A percentile compares a stretch with the other conserved stretches of the same genome.
phyloP scores from a whole-genome alignment of 805 yeast species.

The Lachancea lanzarotensis region DNA sequence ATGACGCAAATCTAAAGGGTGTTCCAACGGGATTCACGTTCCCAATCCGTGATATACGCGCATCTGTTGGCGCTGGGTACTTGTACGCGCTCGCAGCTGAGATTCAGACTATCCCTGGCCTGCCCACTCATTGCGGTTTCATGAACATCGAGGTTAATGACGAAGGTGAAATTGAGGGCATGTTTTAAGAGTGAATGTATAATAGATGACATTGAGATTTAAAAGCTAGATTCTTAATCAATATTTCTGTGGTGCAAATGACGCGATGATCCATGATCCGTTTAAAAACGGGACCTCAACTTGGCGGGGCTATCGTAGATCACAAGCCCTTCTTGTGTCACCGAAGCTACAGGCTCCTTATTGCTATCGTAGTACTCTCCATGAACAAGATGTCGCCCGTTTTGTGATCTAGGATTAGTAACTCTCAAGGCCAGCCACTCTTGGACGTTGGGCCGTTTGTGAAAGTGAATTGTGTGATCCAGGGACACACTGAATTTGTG shows the following conservation, averaged over 20 bases:
- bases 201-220: not conserved
- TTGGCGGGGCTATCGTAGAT: conserved; percentile 16
- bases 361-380: conserved; percentile 50
- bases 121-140: conserved; percentile 79
- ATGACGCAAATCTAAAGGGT: conserved; percentile 76
- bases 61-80: conserved; percentile 78
- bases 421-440: conserved; percentile 50
- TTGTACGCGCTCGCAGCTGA: conserved; percentile 81
- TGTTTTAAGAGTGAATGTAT: conserved; percentile 39
- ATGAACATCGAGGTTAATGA: conserved; percentile 81
- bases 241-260: too few species aligned
- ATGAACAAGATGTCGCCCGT: conserved; percentile 48
- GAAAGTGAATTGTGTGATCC: conserved; percentile 65
- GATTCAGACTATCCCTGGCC: conserved; percentile 80
- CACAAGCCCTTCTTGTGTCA: conserved; percentile 59
- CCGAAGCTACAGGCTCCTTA: conserved; percentile 50
- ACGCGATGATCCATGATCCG: too few species aligned
- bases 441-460: conserved; percentile 38
- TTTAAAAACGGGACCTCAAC: conserved; percentile 18
- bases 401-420: conserved; percentile 42
- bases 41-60: conserved; percentile 76
- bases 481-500: conserved; percentile 51
- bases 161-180: conserved; percentile 76
- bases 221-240: not conserved
- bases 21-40: conserved; percentile 74